phyloP scores from a whole-genome alignment of 169 alveolate genomes.

The Babesia divergens region DNA sequence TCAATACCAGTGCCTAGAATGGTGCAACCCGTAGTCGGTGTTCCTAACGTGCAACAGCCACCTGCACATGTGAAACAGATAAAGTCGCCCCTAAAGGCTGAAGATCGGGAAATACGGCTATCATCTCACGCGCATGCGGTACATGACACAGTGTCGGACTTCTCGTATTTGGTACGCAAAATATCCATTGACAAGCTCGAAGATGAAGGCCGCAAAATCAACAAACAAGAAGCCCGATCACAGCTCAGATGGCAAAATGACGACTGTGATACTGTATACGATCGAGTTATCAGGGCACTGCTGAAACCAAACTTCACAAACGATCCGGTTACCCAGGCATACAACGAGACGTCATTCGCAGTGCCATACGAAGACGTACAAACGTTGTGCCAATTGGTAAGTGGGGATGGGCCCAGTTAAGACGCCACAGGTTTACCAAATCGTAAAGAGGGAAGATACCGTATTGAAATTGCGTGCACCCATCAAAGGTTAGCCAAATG shows the following conservation, averaged over 20 bases:
- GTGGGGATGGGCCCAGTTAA: neutral
- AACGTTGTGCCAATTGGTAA: slow-evolving; percentile 62
- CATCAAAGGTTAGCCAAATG: slow-evolving; percentile 70
- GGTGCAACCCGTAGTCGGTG: slow-evolving; percentile 8
- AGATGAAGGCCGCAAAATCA: slow-evolving; percentile 86
- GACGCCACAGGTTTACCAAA: slow-evolving; percentile 53
- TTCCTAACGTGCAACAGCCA: slow-evolving; percentile 4
- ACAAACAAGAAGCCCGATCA: slow-evolving; percentile 74
- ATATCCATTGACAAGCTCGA: slow-evolving; percentile 87
- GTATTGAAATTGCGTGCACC: slow-evolving; percentile 96
- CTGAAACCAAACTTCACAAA: slow-evolving; percentile 69
- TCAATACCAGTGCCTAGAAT: neutral
- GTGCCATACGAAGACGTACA: slow-evolving; percentile 79
- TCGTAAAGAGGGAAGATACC: slow-evolving; percentile 92
- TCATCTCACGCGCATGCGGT: slow-evolving; percentile 82
- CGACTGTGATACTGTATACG: slow-evolving; percentile 72
- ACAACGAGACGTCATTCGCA: slow-evolving; percentile 67
- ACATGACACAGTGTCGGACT: slow-evolving; percentile 78
- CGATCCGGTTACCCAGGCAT: slow-evolving; percentile 44
- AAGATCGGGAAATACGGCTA: slow-evolving; percentile 68
- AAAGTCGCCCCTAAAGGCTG: slow-evolving; percentile 27
- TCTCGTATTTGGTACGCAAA: slow-evolving; percentile 78
- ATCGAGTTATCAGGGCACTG: slow-evolving; percentile 65
- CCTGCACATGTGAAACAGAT: neutral
- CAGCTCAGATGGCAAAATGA: slow-evolving; percentile 69